Base-by-base conservation (phyloP, 2,329 filamentous ascomycete species). In the Clonostachys solani region DNA sequence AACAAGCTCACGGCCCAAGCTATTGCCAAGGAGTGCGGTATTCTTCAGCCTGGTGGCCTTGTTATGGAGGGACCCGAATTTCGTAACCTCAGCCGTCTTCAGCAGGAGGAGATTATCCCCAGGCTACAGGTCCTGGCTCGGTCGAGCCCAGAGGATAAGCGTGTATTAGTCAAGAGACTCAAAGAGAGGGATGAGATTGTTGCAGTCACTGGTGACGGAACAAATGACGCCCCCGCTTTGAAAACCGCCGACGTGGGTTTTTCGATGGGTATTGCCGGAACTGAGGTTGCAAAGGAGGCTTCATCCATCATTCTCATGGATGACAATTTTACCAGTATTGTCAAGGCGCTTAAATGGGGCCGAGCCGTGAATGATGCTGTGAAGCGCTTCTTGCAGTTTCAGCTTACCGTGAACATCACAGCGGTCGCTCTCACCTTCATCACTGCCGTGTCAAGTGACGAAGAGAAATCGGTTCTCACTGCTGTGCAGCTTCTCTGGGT, bases 401-500 rank as follows among this genome's bases (percentile, higher is more conserved):
- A 90, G 71, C 79, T 91, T 52, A 89, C 86, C 0, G 92, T 96
- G 69, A 96, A 96, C 74, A 84, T 96, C 54, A 96, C 92, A 9
- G 92, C 92, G 36, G 91, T 96, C 42, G 66, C 87, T 16, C 75
- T 96, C 47, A 94, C 92, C 1, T 96, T 96, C 59, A 84, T 96
- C 49, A 91, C 90, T 12, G 87, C 91, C 33, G 87, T 95, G 10
- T 82, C 86, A 33, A 91, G 78, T 63, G 61, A 63, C 1, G 68
- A 82, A 3, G 86, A 92, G 62, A 64, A 73, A 43, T 89, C 89
- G 43, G 91, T 96, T 23, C 72, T 96, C 47, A 94, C 83, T 3
- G 91, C 91, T 12, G 91, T 96, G 23, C 92, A 96, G 67, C 80
- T 96, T 56, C 83, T 96, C 33, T 96, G 92, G 92, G 90, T 96